Percentiles rank a stretch among this genome's conserved stretches.
These are phyloP conservation scores for Aspergillus tanneri DNA, from an alignment of 2,329 filamentous ascomycete genomes.

Conservation along the genomic window DNA sequence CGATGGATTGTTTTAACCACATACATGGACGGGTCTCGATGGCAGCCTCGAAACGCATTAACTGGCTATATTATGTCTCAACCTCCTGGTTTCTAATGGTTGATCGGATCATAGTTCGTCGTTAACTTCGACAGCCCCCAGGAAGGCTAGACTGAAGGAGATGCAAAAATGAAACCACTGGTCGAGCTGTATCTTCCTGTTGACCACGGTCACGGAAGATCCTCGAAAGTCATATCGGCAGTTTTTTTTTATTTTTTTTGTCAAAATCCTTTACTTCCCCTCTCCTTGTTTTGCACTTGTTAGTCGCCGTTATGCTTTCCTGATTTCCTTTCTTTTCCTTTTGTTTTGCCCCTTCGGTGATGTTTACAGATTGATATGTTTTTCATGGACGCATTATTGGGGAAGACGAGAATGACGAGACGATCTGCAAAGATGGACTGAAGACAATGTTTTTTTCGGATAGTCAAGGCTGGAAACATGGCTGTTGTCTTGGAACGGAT, in stretches of 20 bases:
- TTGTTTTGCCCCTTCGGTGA: conserved; percentile 13
- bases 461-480: conserved; percentile 9
- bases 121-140: conserved; percentile 19
- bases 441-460: conserved; percentile 16
- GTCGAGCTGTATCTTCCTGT: conserved; percentile 19
- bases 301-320: conserved; percentile 12
- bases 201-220: conserved; percentile 20
- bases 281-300: too few relatives aligned
- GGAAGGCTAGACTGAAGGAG: conserved; percentile 32
- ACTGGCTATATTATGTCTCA: conserved; percentile 38
- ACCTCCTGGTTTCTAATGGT: conserved; percentile 22
- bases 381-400: conserved; percentile 31
- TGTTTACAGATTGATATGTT: conserved; percentile 17
- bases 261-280: conserved; percentile 14
- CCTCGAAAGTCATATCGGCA: conserved; percentile 19
- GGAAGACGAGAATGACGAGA: conserved; percentile 27
- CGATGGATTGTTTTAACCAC: conserved; percentile 14
- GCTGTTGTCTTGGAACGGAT: conserved; percentile 17
- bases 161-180: conserved; percentile 31
- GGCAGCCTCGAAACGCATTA: conserved; percentile 32
- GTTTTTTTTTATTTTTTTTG: conserved; percentile 15
- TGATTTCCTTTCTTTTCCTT: conserved; percentile 13
- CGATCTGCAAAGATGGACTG: conserved; percentile 20
- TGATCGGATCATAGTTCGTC: conserved; percentile 16
- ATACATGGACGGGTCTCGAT: conserved; percentile 21